Percentiles rank a stretch among this genome's conserved stretches.
These are phyloP conservation scores for Erythrobasidium hasegawianum DNA, from an alignment of 1,284 basidiomycete species.

Conservation along the genomic window DNA sequence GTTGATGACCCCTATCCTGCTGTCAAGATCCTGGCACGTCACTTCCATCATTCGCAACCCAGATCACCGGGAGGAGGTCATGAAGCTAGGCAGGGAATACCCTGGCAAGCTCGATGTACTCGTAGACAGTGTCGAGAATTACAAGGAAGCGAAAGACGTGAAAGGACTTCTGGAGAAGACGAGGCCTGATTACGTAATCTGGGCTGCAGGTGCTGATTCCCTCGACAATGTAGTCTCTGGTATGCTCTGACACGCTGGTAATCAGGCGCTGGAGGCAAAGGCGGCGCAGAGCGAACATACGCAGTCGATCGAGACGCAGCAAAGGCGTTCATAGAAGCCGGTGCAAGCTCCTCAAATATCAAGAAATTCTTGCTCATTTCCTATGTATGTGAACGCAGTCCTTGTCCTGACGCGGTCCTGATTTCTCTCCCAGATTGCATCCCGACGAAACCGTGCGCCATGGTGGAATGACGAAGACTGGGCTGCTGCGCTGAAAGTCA, in stretches of 20 bases:
- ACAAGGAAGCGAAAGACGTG: slow-evolving; percentile 15
- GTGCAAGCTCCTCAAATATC: slow-evolving; percentile 55
- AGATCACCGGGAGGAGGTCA: slow-evolving; percentile 9
- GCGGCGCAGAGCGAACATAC: slow-evolving; percentile 60
- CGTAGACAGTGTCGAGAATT: slow-evolving; percentile 20
- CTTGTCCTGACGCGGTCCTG: no score
- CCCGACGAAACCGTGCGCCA: slow-evolving; percentile 15
- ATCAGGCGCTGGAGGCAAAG: slow-evolving; percentile 68
- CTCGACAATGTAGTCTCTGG: no score
- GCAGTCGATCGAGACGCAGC: slow-evolving; percentile 61
- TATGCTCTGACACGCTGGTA: no score
- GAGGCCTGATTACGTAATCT: slow-evolving; percentile 26
- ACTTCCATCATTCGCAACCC: slow-evolving; percentile 19
- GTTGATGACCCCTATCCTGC: slow-evolving; percentile 21
- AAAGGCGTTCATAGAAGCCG: slow-evolving; percentile 37
- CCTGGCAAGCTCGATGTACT: slow-evolving; percentile 16
- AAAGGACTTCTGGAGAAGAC: slow-evolving; percentile 8
- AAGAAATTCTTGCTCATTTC: slow-evolving; percentile 50
- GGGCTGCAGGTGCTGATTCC: slow-evolving; percentile 23
- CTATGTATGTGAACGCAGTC: background rate
- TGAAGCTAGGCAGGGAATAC: background rate
- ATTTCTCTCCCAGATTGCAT: background rate
- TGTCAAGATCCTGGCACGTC: slow-evolving; percentile 23
- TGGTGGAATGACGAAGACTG: slow-evolving; percentile 32
- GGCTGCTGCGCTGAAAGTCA: slow-evolving; percentile 17